Base-by-base conservation (phyloP, 768 basidiomycete genomes). In the Termitomyces heimii region DNA sequence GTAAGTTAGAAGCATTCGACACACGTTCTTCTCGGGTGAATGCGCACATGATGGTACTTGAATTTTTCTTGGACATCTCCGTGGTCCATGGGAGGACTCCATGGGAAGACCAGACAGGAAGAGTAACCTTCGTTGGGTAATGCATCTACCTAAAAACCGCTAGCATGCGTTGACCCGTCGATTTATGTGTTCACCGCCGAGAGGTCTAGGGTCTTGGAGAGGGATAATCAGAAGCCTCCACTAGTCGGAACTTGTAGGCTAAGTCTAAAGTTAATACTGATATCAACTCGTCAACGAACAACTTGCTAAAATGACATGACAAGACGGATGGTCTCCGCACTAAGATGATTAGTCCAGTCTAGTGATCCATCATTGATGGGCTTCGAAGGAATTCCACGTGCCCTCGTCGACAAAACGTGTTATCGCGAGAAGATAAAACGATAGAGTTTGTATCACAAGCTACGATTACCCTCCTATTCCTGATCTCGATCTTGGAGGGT, bases 11-110 rank as follows among this genome's bases (percentile, higher is more conserved):
- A 16, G 35, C 16, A 37, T 29, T 13, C 8, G 6, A 37, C 5
- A 10, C 22, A 29, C 12, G 26, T 18, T 14, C 16, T 44, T 54
- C 18, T 53, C n/a, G 14, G 32, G 16, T 48, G 40, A 12, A 18
- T 44, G 34, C 6, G 42, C 34, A 24, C 34, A 54, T 22, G 39
- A 42, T 40, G 29, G 31, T 50, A 22, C 51, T 14, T n/a, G 32
- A 13, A 43, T 14, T 49, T n/a, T 40, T 16, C 39, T 59, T 47
- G 46, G 47, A 45, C 54, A 53, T 60, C n/a, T 56, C 59, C 59
- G 50, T 43, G 50, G 24, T 46, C 54, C 28, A n/a, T 55, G 59
- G 59, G 37, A 35, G 12, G 37, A n/a, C n/a, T 46, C 54, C 28
- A n/a, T 55, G 59, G 59, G 37, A 35, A 6, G 37, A 20, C 5